Base-by-base conservation (phyloP, 805 yeast genomes). In the Saccharomycopsis sp. region DNA sequence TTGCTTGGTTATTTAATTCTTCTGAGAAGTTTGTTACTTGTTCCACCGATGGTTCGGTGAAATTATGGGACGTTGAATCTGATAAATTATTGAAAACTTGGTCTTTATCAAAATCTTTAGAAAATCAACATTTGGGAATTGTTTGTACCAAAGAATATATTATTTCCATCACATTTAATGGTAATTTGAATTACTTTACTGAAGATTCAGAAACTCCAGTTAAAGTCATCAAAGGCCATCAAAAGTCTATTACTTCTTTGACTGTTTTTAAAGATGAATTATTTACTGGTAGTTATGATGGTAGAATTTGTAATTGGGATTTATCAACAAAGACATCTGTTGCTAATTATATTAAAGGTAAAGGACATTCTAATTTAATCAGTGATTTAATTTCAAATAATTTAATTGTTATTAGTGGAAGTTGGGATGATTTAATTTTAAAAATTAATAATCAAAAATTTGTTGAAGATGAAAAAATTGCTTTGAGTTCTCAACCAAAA, bases 351-450 rank as follows among this genome's bases (percentile, higher is more conserved):
- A 50, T 68, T 9, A 51, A 53, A 12, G 69, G 69, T 12, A 55
- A 58, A 2, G 60, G 62, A 2, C 96, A 88, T 58, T 54, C 70
- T 1, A 86, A 87, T 49, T 70, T 79, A 47, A 70, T 89, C 34
- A 75, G 73, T 26, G 76, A 78, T 2, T 52, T 75, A 18, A 69
- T 72, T 14, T 49, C 48, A 4, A 57, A 55, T 1, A 52, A 57
- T 1, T 39, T 60, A 5, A 13, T n/a, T n/a, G 31, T 45, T 3
- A 52, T 74, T 15, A 59, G 66, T 39, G 67, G 86, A n/a, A 94
- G 88, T 3, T 92, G 97, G 97, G 98, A 89, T 59, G 95, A 85
- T 54, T 73, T 73, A 12, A 52, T 87, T 34, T 73, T 70, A 52
- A 31, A 21, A 9, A 30, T 42, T 19, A 31, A 19, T 6, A 23